phyloP scores from a whole-genome alignment of 148 eudicot species.

The Vaccinium darrowii region DNA sequence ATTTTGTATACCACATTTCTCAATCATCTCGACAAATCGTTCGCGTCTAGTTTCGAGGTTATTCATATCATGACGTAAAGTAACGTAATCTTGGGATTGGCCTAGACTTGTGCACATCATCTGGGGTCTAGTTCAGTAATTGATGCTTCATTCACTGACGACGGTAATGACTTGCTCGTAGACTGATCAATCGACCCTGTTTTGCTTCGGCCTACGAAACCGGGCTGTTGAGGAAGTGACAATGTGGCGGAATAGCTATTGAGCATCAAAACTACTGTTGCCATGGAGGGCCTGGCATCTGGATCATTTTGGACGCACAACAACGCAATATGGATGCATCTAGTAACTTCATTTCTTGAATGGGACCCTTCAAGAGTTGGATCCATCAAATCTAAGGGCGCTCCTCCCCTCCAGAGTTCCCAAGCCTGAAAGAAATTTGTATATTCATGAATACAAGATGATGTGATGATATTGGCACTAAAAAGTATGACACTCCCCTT shows the following conservation, averaged over 20 bases:
- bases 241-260: constrained; percentile 25
- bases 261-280: constrained; percentile 26
- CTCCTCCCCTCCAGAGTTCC: constrained; percentile 26
- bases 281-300: constrained; percentile 39
- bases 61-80: background rate
- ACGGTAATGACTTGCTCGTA: background rate
- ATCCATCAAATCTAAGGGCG: constrained; percentile 27
- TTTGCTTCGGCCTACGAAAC: background rate
- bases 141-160: constrained; percentile 1
- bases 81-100: background rate
- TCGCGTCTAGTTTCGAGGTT: background rate
- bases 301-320: constrained; percentile 40
- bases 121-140: constrained; percentile 2
- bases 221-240: constrained; percentile 29
- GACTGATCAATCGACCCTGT: background rate
- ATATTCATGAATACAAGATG: background rate
- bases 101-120: background rate
- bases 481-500: background rate
- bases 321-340: constrained; percentile 38
- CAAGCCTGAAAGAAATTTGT: constrained; percentile 23
- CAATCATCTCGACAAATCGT: background rate
- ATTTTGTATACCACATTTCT: background rate
- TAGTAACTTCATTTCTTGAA: constrained; percentile 26
- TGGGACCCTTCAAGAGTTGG: constrained; percentile 21
- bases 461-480: background rate